Base-by-base conservation (phyloP, 2,329 filamentous ascomycete species). In the Trichoderma guizhouense region DNA sequence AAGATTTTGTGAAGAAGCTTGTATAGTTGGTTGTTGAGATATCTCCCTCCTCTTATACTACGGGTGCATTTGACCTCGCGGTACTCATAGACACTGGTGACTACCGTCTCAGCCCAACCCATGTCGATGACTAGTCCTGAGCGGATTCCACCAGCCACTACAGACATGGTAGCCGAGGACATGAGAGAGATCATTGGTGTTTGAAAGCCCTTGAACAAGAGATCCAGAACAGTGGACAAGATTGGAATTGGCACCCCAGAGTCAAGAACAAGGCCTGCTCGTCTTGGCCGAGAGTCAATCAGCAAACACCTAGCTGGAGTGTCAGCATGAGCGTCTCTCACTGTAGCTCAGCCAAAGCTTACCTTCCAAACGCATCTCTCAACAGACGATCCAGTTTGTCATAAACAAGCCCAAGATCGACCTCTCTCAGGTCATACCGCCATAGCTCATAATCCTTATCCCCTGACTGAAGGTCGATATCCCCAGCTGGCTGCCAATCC, bases 71-170 rank as follows among this genome's bases (percentile, higher is more conserved):
- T 85, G 1, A 97, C 89, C 79, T 97, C 94, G 69, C 93, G 91
- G 79, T 94, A 97, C 82, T 99, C 96, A 78, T 95, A 98, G 7
- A 98, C 87, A 7, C 91, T 92, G 0, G 94, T 97, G 26, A 97
- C 89, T 0, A 91, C 88, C 0, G 95, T 97, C 81, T 98, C 96
- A 55, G 90, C 87, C 96, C 96, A 99, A 57, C 95, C 96, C 73
- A 99, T 87, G 78, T 99, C 94, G 47, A 99, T 86, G 0, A 98
- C 89, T 55, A 99, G 81, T 1, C 92, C 94, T n/a, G 93, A 93
- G 15, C 96, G 90, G 53, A 97, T 84, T 0, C 96, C 96, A 7
- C 95, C 94, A 8, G 92, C 92, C 3, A 95, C 88, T 7, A 92
- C 86, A 2, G 90, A 86, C 81, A 96, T 91, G 24, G 94, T 87